Base-by-base conservation (phyloP, 371 early-diverging fungal genomes). In the Zychaea mexicana region DNA sequence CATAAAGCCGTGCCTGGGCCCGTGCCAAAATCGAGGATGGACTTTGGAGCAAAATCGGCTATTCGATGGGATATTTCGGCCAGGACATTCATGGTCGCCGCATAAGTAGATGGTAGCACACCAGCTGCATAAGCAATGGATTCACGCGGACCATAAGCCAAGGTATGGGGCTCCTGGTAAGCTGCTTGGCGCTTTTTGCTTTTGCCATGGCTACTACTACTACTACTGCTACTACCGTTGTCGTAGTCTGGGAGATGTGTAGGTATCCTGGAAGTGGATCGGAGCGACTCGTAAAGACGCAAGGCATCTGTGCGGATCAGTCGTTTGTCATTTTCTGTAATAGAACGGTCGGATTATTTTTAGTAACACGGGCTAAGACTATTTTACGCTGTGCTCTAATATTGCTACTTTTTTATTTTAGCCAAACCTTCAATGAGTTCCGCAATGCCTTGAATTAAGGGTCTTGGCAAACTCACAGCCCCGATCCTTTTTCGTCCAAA, bases 1-100 rank as follows among this genome's bases (percentile, higher is more conserved):
- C 92, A 95, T 32, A 95, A 76, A 8, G 87, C 92, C 5, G 94
- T 92, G 28, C 92, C 96, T 5, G 96, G 95, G 2, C 96, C 96
- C 0, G 89, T 87, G 19, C 94, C 96, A 70, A 94, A 93, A 74
- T 96, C 96, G 52, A 94, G 63, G 26, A 94, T 74, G 1, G 77
- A 76, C 24, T 56, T 72, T 0, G 96, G 95, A 2, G 67, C 52
- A 62, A 92, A 86, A 21, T 77, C 78, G 1, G 92, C 86, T 2
- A 90, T 39, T 30, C 93, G 74, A 10, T 56, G 68, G 2, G 71
- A 57, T 3, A 94, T 59, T 67, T 96, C 94, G 8, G 49, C 47
- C 56, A 95, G 70, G 6, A 94, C 90, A 67, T 90, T 91, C 55
- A 62, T 68, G 2, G 86, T 69, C 0, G 90, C 90, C 28, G 86